Conservation (phyloP, 805 yeast species). For the Naumovozyma castellii region DNA sequence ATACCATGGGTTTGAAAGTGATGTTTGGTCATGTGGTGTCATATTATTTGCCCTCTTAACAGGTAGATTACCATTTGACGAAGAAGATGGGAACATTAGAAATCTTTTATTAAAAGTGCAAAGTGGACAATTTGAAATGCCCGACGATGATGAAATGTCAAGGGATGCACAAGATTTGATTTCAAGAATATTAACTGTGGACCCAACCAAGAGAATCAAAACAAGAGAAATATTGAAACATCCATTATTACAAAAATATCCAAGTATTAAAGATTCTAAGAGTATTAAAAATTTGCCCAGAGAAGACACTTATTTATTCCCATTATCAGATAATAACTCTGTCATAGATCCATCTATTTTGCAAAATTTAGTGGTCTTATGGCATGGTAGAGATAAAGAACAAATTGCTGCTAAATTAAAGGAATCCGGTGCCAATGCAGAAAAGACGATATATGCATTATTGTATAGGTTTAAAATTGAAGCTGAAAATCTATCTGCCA, state of each 20-base stretch:
- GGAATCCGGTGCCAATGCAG: slow-evolving; percentile 53
- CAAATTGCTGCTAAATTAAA: slow-evolving; percentile 45
- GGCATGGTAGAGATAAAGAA: slow-evolving; percentile 64
- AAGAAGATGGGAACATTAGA: slow-evolving; percentile 78
- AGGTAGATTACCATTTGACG: slow-evolving; percentile 91
- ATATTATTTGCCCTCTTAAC: slow-evolving; percentile 87
- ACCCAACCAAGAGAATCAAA: slow-evolving; percentile 71
- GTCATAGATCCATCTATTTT: slow-evolving; percentile 64
- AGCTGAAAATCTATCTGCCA: slow-evolving; percentile 23
- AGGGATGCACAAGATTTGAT: slow-evolving; percentile 82
- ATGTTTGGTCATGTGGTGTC: slow-evolving; percentile 97
- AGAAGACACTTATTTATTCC: slow-evolving; percentile 32
- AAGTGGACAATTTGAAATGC: slow-evolving; percentile 79
- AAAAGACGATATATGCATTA: slow-evolving; percentile 72
- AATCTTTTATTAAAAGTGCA: slow-evolving; percentile 82
- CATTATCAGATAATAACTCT: slow-evolving; percentile 30
- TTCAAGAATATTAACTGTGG: slow-evolving; percentile 66
- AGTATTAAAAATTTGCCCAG: slow-evolving; percentile 32
- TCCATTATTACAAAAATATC: slow-evolving; percentile 72
- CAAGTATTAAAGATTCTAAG: slow-evolving; percentile 28
- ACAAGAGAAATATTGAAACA: slow-evolving; percentile 70
- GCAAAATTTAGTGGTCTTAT: slow-evolving; percentile 64
- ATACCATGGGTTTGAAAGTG: slow-evolving; percentile 94
- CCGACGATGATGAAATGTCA: slow-evolving; percentile 62
- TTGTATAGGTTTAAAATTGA: slow-evolving; percentile 66